phyloP scores from a whole-genome alignment of 2,329 filamentous ascomycete genomes.

The Seiridium unicorne region DNA sequence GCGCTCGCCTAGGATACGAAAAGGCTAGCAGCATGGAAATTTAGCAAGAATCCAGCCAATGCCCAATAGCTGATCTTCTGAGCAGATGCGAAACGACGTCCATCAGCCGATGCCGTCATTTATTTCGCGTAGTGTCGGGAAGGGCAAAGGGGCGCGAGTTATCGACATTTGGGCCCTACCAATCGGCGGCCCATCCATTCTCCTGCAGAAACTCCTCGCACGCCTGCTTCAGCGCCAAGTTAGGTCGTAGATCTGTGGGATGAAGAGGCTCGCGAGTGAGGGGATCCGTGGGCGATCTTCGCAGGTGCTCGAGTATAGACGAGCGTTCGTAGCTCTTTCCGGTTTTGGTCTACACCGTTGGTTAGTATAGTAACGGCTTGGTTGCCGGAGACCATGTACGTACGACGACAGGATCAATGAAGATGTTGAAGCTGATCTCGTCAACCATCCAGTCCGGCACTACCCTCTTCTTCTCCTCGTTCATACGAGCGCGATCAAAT shows the following conservation, averaged over 20 bases:
- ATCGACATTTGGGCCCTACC: constrained; percentile 45
- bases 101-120: no score
- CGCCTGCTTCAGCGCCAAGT: constrained; percentile 76
- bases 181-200: constrained; percentile 93
- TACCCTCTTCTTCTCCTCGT: constrained; percentile 47
- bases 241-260: constrained; percentile 72
- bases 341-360: constrained; percentile 64
- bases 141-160: no score
- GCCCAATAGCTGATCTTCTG: no score
- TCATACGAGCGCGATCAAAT: constrained; percentile 50
- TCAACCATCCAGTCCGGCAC: constrained; percentile 78
- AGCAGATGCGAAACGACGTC: no score
- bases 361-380: neutral
- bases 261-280: constrained; percentile 75
- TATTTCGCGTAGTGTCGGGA: no score
- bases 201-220: constrained; percentile 81
- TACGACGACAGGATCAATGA: constrained; percentile 67
- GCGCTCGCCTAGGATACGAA: no score
- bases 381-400: constrained; percentile 17
- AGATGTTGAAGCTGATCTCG: constrained; percentile 71
- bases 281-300: constrained; percentile 73
- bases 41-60: no score
- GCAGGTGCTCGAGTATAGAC: constrained; percentile 82
- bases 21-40: no score
- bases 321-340: constrained; percentile 89